phyloP scores from a whole-genome alignment of 148 eudicot genomes.

The Gaultheria prostrata region DNA sequence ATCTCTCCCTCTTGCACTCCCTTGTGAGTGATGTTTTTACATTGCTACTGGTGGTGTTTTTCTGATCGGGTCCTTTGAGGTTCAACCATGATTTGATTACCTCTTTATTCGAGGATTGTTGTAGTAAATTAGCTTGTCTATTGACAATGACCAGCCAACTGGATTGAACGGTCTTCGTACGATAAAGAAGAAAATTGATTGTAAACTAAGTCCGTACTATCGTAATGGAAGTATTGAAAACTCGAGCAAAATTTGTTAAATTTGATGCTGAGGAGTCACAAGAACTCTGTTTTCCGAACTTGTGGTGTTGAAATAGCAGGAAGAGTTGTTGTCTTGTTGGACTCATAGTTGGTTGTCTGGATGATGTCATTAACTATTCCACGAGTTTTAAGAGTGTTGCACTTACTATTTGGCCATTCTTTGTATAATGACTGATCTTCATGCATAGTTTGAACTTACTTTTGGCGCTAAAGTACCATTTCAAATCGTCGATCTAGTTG shows the following conservation, averaged over 20 bases:
- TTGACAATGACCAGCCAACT: not conserved
- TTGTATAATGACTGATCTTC: not conserved
- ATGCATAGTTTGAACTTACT: not conserved
- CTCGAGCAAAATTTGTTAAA: not conserved
- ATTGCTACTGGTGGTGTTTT: not conserved
- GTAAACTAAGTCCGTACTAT: not conserved
- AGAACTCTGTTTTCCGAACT: not conserved
- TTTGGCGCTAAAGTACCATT: not conserved
- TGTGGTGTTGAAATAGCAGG: not conserved
- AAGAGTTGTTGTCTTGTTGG: not conserved
- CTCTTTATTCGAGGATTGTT: not conserved
- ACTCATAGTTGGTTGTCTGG: not conserved
- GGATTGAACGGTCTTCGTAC: not conserved
- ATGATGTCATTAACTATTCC: not conserved
- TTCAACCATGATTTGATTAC: not conserved
- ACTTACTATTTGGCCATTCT: not conserved
- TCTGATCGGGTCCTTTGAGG: not conserved
- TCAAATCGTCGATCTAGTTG: not conserved
- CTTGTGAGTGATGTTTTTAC: not conserved
- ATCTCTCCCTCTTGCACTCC: not conserved
- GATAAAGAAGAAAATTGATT: not conserved
- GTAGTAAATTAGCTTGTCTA: not conserved
- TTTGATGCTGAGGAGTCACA: not conserved
- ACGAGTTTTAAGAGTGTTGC: constrained; percentile 3
- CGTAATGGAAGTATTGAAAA: not conserved